Percentiles rank a stretch among this genome's conserved stretches.
Conservation (phyloP, 2,329 filamentous ascomycete genomes). For the Aureobasidium mangrovei region DNA sequence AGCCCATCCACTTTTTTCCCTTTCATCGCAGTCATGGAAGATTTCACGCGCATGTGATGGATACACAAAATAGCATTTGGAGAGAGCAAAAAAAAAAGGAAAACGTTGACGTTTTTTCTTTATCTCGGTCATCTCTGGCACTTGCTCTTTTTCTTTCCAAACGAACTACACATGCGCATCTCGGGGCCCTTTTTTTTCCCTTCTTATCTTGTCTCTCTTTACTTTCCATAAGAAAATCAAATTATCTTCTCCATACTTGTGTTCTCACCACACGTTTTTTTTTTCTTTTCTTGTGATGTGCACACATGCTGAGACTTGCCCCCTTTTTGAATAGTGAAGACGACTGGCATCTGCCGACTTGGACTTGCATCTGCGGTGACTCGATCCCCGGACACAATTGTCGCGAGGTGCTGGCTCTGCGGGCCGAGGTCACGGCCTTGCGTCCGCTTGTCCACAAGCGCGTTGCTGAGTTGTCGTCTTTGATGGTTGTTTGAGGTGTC, state of each 20-base stretch:
- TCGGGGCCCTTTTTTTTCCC: neutral
- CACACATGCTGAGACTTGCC: neutral
- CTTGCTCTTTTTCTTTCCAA: no score
- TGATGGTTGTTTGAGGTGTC: neutral
- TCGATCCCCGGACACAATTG: slow-evolving; percentile 19
- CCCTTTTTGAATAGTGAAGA: neutral
- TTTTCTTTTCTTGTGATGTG: neutral
- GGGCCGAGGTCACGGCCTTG: neutral
- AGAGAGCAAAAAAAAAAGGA: no score
- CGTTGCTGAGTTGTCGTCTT: neutral
- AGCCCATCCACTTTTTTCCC: no score
- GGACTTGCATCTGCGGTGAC: slow-evolving; percentile 23
- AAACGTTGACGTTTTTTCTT: no score
- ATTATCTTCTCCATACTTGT: no score
- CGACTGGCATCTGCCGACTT: slow-evolving; percentile 3
- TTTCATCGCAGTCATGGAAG: no score
- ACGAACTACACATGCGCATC: no score
- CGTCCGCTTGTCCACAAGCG: neutral
- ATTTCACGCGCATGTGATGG: no score
- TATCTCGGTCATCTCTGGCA: no score
- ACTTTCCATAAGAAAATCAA: neutral
- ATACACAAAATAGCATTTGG: no score
- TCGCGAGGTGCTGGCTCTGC: neutral
- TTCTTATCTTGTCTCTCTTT: neutral
- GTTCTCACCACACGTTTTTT: neutral